A percentile compares a stretch with the other conserved stretches of the same genome.
Conservation (phyloP, 345 rosid species). For the Lepidium africanum region DNA sequence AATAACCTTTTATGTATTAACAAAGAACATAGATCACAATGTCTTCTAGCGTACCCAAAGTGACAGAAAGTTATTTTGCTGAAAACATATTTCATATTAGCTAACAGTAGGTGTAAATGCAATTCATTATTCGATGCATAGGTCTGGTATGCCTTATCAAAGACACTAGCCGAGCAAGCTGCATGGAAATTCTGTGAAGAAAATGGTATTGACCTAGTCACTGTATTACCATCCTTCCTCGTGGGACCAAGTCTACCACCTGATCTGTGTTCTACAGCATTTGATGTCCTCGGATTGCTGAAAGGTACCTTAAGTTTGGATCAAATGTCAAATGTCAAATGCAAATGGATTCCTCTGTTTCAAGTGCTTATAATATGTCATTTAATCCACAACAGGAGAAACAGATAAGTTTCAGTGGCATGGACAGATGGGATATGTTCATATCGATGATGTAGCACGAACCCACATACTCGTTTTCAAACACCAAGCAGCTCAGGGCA, state of each 20-base stretch:
- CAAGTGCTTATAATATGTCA: neutral
- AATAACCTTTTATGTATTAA: neutral
- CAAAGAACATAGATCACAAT: neutral
- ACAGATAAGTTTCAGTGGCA: constrained; percentile 60
- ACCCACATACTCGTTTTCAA: constrained; percentile 71
- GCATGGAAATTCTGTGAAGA: constrained; percentile 79
- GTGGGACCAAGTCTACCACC: constrained; percentile 81
- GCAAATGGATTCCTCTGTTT: neutral
- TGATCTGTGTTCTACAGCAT: constrained; percentile 63
- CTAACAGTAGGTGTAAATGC: constrained; percentile 16
- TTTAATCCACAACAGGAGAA: constrained; percentile 33
- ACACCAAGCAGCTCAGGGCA: constrained; percentile 39
- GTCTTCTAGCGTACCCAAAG: neutral
- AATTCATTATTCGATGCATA: neutral
- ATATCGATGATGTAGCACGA: constrained; percentile 81
- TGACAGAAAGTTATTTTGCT: neutral
- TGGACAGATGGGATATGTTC: constrained; percentile 89
- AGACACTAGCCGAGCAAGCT: constrained; percentile 77
- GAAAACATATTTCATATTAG: neutral
- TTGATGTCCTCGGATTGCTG: constrained; percentile 74
- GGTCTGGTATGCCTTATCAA: constrained; percentile 73
- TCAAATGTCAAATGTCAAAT: neutral
- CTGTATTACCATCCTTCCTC: constrained; percentile 65
- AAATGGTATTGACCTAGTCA: constrained; percentile 54
- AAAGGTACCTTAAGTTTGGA: constrained; percentile 37